Percentiles rank a stretch among this genome's conserved stretches.
These are phyloP conservation scores for sweet orange (Citrus sinensis) DNA, from an alignment of 345 rosid genomes.

Conservation along the genomic window DNA sequence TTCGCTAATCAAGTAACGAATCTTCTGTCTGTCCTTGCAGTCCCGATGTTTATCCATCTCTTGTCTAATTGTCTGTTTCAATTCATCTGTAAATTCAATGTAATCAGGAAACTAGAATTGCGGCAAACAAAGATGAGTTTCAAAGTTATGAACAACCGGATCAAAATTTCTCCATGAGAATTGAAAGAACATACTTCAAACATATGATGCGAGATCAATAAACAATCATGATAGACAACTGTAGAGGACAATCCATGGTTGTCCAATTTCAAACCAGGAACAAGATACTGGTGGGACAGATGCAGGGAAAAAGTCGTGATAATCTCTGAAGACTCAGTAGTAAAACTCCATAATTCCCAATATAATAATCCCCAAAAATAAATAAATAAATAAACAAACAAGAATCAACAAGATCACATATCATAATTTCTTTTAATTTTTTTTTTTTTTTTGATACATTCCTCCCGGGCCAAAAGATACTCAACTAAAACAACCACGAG, in stretches of 20 bases:
- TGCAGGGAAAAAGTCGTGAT: not conserved
- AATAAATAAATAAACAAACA: not conserved
- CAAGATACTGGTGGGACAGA: too few species aligned
- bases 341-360: not conserved
- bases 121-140: not conserved
- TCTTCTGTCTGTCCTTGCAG: slow-evolving; percentile 65
- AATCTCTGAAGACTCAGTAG: not conserved
- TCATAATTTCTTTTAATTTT: not conserved
- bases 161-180: not conserved
- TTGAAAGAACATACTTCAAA: not conserved
- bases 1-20: slow-evolving; percentile 69
- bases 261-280: not conserved
- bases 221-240: not conserved
- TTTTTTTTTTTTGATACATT: too few species aligned
- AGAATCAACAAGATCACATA: not conserved
- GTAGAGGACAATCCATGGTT: not conserved
- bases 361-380: not conserved
- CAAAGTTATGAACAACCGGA: too few species aligned
- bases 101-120: not conserved
- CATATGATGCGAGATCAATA: not conserved
- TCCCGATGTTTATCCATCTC: slow-evolving; percentile 69
- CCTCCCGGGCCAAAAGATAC: too few species aligned
- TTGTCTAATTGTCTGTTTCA: slow-evolving; percentile 54
- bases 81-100: slow-evolving; percentile 45
- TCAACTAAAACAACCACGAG: too few species aligned